These are phyloP conservation scores for Pseudonitzschia pungens DNA, from an alignment of 108 stramenopile genomes.

Conservation along the genomic window DNA sequence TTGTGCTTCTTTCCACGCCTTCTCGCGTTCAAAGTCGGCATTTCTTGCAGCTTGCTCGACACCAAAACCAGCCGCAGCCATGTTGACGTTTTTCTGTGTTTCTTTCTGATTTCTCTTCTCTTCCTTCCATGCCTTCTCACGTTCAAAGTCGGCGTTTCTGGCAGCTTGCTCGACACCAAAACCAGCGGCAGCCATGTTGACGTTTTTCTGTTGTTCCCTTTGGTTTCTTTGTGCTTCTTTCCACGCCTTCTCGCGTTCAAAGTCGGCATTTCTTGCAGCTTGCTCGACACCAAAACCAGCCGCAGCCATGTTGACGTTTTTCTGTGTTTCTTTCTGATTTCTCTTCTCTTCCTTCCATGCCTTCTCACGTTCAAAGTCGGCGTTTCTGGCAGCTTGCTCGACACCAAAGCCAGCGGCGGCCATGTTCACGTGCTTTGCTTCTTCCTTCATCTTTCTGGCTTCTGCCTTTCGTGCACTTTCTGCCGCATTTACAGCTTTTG, in stretches of 20 bases:
- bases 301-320: conserved; percentile 38
- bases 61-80: conserved; percentile 34
- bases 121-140: conserved; percentile 40
- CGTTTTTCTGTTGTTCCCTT: conserved; percentile 33
- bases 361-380: conserved; percentile 35
- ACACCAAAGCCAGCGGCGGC: conserved; percentile 37
- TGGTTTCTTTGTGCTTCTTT: conserved; percentile 23
- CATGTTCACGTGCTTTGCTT: conserved; percentile 39
- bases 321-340: conserved; percentile 22
- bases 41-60: conserved; percentile 18
- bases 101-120: conserved; percentile 19
- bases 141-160: conserved; percentile 41
- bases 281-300: conserved; percentile 38
- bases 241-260: conserved; percentile 34
- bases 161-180: conserved; percentile 39
- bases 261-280: conserved; percentile 35
- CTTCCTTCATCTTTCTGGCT: conserved; percentile 24
- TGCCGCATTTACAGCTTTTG: conserved; percentile 25
- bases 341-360: conserved; percentile 30
- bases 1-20: conserved; percentile 20
- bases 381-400: conserved; percentile 36
- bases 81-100: conserved; percentile 36
- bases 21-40: conserved; percentile 23
- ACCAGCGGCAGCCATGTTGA: conserved; percentile 39
- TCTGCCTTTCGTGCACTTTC: conserved; percentile 30